Base-by-base conservation (phyloP, 176 grass and related monocot species). In the Paspalum vaginatum region DNA sequence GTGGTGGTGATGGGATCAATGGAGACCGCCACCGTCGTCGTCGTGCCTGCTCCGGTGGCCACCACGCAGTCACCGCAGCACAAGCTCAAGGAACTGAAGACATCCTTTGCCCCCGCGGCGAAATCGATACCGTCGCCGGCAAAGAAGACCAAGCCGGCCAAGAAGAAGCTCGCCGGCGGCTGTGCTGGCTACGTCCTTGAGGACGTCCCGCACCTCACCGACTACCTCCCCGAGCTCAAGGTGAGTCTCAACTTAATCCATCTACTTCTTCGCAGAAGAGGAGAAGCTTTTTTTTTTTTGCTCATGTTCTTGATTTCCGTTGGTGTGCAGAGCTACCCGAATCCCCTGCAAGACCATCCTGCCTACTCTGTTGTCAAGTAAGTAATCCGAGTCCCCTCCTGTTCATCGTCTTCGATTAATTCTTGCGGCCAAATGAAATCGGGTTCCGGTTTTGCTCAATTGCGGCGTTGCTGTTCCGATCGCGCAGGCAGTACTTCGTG, bases 311-410 rank as follows among this genome's bases (percentile, higher is more conserved):
- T 45, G 26, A 5, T 51, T 27, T n/a, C 37, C 49, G 39, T 61
- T 38, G 21, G 7, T 68, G 12, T 77, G 51, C 88, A 91, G 85
- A 87, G 76, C 68, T 79, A 89, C 81, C 78, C 91, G 62, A 97
- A 97, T 79, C 94, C 91, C 16, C 89, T 97, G 57, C 94, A 97
- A 86, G 87, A 91, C 65, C 88, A 97, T 70, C 91, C 94, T 15
- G 94, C 94, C 41, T 97, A 97, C 77, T 87, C 94, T 7, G 88
- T 93, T 57, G 91, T 97, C 81, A 97, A 97, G 91, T 97, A 81
- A 86, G 75, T 53, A 32, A 24, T 57, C 52, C 1, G 20, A 66
- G 14, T 26, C 44, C 57, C 25, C 3, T 40, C 11, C 47, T 54
- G 20, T 49, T 16, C 18, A 25, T 74, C 9, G 11, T 63, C 39